phyloP scores from a whole-genome alignment of 352 stramenopile species.

The Phytophthora ohioensis region DNA sequence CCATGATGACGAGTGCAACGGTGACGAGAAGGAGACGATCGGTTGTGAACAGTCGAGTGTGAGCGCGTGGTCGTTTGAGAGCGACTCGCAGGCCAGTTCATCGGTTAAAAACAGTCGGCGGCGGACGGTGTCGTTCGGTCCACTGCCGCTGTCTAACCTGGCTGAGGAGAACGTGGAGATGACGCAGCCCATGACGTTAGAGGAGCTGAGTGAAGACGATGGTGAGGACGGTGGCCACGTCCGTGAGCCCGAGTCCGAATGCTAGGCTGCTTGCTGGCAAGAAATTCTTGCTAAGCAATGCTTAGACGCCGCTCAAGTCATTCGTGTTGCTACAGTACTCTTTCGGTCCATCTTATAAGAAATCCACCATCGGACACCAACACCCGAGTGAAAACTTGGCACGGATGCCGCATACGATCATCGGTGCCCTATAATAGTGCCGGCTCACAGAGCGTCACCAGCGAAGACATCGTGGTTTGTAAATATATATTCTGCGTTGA shows the following conservation, averaged over 20 bases:
- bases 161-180: slow-evolving; percentile 32
- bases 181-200: slow-evolving; percentile 14
- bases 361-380: neutral
- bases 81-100: slow-evolving; percentile 38
- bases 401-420: neutral
- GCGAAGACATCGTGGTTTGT: neutral
- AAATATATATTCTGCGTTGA: neutral
- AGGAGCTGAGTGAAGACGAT: slow-evolving; percentile 36
- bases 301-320: too few relatives aligned
- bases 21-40: slow-evolving; percentile 22
- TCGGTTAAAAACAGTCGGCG: slow-evolving; percentile 34
- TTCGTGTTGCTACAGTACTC: neutral
- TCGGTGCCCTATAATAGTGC: neutral
- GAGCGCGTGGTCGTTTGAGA: slow-evolving; percentile 42
- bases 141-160: slow-evolving; percentile 23
- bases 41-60: slow-evolving; percentile 26
- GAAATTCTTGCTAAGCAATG: neutral
- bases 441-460: too few relatives aligned
- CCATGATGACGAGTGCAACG: neutral
- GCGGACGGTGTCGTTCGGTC: slow-evolving; percentile 44
- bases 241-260: neutral
- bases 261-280: too few relatives aligned
- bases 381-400: neutral
- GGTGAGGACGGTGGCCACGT: slow-evolving; percentile 5
- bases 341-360: neutral